Base-by-base conservation (phyloP, 2,329 filamentous ascomycete species). In the Colletotrichum truncatum region DNA sequence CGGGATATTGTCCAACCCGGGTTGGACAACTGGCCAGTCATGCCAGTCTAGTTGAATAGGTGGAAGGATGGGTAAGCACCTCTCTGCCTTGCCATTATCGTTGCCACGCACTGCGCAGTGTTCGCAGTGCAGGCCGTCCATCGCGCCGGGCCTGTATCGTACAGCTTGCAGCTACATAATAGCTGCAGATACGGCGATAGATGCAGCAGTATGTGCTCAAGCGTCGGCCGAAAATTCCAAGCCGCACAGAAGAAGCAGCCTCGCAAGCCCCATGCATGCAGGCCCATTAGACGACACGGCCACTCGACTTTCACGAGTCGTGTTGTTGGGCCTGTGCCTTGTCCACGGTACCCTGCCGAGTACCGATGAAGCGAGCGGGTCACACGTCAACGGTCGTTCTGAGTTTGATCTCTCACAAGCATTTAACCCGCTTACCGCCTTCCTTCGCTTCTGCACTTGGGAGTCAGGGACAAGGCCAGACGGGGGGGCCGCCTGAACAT, bases 281-380 rank as follows among this genome's bases (percentile, higher is more conserved):
- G 12, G 28, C 5, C 49, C 18, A 18, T 39, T 14, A 39, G 34
- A 18, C 34, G 49, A 53, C 49, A 26, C 12, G 21, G 43, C 46
- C 39, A 16, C 25, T 23, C 39, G 11, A 23, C 14, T 12, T 23
- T 45, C 28, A 34, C 43, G 62, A 55, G 46, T 55, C 62, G 18
- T 39, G 57, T 51, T 51, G 30, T 34, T 14, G 18, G 4, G 21
- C 43, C 18, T 34, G 26, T 49, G 46, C 46, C 26, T 32, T 49
- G 53, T 32, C 26, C 62, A 60, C 43, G 49, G 34, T 56, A 49
- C 41, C 49, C 57, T 55, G 57, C 62, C 57, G 49, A 51, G 36
- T 49, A 18, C 62, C 58, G 49, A 66, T 46, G 43, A 54, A 61
- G 57, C 57, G 57, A 49, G 49, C 63, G 43, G 63, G 51, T 63